These are phyloP conservation scores for Taxillus chinensis DNA, from an alignment of 164 flowering plant species.

Conservation along the genomic window DNA sequence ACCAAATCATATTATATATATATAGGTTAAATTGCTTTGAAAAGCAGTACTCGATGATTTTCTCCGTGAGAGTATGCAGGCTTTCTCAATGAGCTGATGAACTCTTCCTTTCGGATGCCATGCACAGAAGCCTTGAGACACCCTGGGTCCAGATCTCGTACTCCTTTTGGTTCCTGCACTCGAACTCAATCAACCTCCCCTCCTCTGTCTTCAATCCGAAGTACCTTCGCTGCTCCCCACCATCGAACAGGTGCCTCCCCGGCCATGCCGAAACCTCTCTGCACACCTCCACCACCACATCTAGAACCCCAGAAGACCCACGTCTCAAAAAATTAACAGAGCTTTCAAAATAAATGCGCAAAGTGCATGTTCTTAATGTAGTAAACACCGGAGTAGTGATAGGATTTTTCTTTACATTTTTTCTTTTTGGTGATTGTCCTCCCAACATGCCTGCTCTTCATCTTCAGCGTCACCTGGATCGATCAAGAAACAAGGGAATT, in stretches of 20 bases:
- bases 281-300: constrained; percentile 47
- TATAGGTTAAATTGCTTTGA: no score
- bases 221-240: constrained; percentile 52
- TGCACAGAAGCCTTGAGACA: constrained; percentile 39
- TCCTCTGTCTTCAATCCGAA: constrained; percentile 49
- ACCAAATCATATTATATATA: no score
- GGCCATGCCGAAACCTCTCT: constrained; percentile 60
- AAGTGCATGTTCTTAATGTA: not conserved
- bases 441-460: constrained; percentile 62
- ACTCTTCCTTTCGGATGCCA: constrained; percentile 30
- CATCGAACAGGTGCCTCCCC: constrained; percentile 44
- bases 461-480: constrained; percentile 55
- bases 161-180: constrained; percentile 48
- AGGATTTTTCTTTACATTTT: constrained; percentile 31
- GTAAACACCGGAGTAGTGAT: no score
- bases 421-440: constrained; percentile 61
- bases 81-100: no score
- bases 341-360: not conserved
- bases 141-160: constrained; percentile 66
- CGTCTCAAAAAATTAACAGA: not conserved
- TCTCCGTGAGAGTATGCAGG: no score
- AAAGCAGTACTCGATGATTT: no score
- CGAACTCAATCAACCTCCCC: constrained; percentile 54
- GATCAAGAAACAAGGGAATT: not conserved
- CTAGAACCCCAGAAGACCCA: constrained; percentile 17